These are phyloP conservation scores for Spinacia oleracea DNA, from an alignment of 179 eudicot genomes.

Conservation along the genomic window DNA sequence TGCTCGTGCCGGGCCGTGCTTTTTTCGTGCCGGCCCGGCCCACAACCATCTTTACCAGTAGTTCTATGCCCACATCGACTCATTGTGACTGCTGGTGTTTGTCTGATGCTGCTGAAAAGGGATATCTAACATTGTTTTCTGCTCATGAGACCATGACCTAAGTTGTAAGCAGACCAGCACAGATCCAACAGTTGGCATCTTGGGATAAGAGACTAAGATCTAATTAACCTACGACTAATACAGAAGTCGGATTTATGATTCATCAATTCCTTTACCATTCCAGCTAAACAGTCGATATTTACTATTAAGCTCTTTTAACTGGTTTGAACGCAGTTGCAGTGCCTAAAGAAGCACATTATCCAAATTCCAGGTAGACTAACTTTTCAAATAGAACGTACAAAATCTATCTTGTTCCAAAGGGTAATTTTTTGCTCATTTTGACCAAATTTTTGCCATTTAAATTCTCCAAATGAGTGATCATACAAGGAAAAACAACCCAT, in stretches of 20 bases:
- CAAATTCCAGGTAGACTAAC: not conserved
- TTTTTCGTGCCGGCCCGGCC: too few relatives aligned
- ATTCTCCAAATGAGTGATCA: too few relatives aligned
- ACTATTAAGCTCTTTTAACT: not conserved
- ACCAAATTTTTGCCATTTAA: too few relatives aligned
- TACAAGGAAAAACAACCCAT: too few relatives aligned
- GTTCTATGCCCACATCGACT: not conserved
- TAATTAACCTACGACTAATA: not conserved
- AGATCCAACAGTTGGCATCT: not conserved
- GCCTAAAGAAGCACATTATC: not conserved
- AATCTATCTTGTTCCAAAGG: too few relatives aligned
- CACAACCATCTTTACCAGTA: too few relatives aligned
- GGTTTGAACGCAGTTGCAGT: not conserved
- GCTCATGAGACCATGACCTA: not conserved
- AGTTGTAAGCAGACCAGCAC: not conserved
- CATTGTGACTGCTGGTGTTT: not conserved
- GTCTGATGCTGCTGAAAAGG: slow-evolving; percentile 4
- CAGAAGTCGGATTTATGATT: not conserved
- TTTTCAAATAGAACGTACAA: not conserved
- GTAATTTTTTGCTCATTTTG: too few relatives aligned
- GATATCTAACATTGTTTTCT: not conserved
- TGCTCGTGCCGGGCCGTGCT: too few relatives aligned
- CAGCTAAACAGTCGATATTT: not conserved
- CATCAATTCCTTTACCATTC: not conserved
- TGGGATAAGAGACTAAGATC: not conserved